These are phyloP conservation scores for Colletotrichum paranaense DNA, from an alignment of 2,329 filamentous ascomycete genomes.

Conservation along the genomic window DNA sequence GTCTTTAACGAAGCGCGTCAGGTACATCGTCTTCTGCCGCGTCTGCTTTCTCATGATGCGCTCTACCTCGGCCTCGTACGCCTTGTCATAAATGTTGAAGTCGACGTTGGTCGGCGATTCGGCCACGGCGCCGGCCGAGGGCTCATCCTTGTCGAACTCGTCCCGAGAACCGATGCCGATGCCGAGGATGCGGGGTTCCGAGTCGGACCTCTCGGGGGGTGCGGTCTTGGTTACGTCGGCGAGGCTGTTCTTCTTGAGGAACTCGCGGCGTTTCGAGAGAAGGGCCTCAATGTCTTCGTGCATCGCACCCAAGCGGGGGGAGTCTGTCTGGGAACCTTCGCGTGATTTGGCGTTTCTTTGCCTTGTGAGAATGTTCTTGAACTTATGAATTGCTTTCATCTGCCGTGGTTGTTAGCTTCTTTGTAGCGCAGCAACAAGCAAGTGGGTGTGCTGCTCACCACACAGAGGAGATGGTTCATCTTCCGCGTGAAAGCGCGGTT, in stretches of 20 bases:
- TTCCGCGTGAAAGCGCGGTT: slow-evolving; percentile 91
- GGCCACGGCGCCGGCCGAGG: slow-evolving; percentile 69
- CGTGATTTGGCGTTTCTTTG: slow-evolving; percentile 33
- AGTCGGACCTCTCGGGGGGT: slow-evolving; percentile 65
- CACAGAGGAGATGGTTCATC: slow-evolving; percentile 86
- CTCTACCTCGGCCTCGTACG: slow-evolving; percentile 85
- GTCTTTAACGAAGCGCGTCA: slow-evolving; percentile 60
- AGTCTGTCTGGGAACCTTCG: slow-evolving; percentile 27
- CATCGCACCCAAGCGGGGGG: slow-evolving; percentile 49
- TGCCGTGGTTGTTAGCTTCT: slow-evolving; percentile 45
- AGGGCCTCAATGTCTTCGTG: slow-evolving; percentile 62
- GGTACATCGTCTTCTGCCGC: slow-evolving; percentile 57
- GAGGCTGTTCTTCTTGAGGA: slow-evolving; percentile 48
- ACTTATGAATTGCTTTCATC: slow-evolving; percentile 92
- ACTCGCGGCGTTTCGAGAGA: slow-evolving; percentile 57
- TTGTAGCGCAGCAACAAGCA: not conserved
- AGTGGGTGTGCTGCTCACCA: slow-evolving; percentile 63
- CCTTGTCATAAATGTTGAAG: slow-evolving; percentile 88
- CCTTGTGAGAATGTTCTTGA: slow-evolving; percentile 77
- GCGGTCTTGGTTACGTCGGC: slow-evolving; percentile 56
- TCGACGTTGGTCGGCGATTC: slow-evolving; percentile 89
- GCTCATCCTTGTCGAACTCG: slow-evolving; percentile 53
- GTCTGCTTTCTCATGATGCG: slow-evolving; percentile 67
- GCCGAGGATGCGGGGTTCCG: slow-evolving; percentile 74
- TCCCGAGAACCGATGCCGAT: slow-evolving; percentile 76